Evolutionary conservation across 331 rosid genomes (phyloP).

Genomic region (Malus hybrid): DNA sequence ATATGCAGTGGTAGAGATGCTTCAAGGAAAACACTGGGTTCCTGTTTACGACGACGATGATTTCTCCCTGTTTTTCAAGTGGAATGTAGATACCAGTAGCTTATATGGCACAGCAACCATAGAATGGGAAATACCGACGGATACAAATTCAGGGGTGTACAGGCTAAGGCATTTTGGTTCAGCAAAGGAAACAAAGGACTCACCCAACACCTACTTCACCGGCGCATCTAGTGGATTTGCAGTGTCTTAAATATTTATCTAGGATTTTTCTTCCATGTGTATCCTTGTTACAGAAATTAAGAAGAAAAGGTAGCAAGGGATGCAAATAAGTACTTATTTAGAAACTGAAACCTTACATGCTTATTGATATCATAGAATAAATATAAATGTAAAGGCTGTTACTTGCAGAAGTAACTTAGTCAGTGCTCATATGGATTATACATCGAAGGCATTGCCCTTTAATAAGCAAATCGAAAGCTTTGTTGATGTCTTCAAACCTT

Average conservation of each 20-base stretch:
- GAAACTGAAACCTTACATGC: not conserved
- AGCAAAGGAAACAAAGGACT: slow-evolving; percentile 29
- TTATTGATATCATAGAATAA: not conserved
- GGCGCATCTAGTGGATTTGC: slow-evolving; percentile 71
- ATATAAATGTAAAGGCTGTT: not conserved
- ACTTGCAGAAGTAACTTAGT: not conserved
- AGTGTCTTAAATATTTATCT: slow-evolving; percentile 26
- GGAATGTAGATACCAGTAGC: slow-evolving; percentile 43
- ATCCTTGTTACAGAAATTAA: not conserved
- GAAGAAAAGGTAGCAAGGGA: not conserved
- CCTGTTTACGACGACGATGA: slow-evolving; percentile 68
- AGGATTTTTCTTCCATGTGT: not conserved
- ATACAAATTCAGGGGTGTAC: slow-evolving; percentile 49
- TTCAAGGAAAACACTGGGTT: slow-evolving; percentile 47
- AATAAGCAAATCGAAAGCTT: slow-evolving; percentile 61
- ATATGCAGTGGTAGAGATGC: slow-evolving; percentile 57
- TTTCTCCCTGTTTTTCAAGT: slow-evolving; percentile 55
- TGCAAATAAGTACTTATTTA: not conserved
- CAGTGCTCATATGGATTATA: slow-evolving; percentile 62
- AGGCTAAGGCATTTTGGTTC: slow-evolving; percentile 75
- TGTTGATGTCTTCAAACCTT: slow-evolving; percentile 62
- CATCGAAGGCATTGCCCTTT: slow-evolving; percentile 60
- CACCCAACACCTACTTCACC: slow-evolving; percentile 48
- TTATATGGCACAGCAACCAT: slow-evolving; percentile 35
- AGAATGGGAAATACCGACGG: slow-evolving; percentile 68